These are phyloP conservation scores for Penicillium tannophilum DNA, from an alignment of 495 filamentous ascomycete genomes.

Conservation along the genomic window DNA sequence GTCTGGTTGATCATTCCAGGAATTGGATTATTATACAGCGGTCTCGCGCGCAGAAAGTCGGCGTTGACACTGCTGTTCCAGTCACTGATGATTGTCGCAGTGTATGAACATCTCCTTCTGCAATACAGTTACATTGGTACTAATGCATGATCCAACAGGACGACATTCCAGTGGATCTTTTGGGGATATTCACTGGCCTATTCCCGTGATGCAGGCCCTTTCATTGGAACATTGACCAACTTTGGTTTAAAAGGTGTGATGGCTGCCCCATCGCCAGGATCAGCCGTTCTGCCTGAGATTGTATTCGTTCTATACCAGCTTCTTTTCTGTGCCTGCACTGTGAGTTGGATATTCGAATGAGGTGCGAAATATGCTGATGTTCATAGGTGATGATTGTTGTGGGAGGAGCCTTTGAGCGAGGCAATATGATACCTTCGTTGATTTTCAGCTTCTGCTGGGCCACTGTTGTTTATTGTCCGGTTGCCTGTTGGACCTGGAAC, in stretches of 20 bases:
- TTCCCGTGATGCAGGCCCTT: slow-evolving; percentile 49
- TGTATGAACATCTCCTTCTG: neutral
- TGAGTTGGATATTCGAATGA: slow-evolving; percentile 19
- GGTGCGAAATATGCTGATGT: neutral
- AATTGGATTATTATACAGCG: slow-evolving; percentile 60
- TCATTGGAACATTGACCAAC: slow-evolving; percentile 55
- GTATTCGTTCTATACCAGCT: slow-evolving; percentile 61
- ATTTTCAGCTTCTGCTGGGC: slow-evolving; percentile 62
- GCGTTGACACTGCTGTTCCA: slow-evolving; percentile 59
- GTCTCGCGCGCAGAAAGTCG: slow-evolving; percentile 59
- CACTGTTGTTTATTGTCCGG: slow-evolving; percentile 60
- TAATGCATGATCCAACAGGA: slow-evolving; percentile 16
- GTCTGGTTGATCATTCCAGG: slow-evolving; percentile 64
- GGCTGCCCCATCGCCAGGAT: slow-evolving; percentile 52
- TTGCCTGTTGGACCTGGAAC: slow-evolving; percentile 66
- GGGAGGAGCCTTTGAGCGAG: slow-evolving; percentile 57
- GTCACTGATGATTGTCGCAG: slow-evolving; percentile 43
- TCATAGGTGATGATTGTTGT: slow-evolving; percentile 51
- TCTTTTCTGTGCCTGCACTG: slow-evolving; percentile 59
- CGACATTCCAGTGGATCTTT: slow-evolving; percentile 59
- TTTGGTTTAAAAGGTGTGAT: slow-evolving; percentile 56
- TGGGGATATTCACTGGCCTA: slow-evolving; percentile 60
- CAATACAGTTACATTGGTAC: neutral
- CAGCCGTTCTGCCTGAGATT: slow-evolving; percentile 54
- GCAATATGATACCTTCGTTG: slow-evolving; percentile 55